Evolutionary conservation across 345 rosid genomes (phyloP), one percentile per base, ranked within the genome.

Genomic region (Camelina hispida): DNA sequence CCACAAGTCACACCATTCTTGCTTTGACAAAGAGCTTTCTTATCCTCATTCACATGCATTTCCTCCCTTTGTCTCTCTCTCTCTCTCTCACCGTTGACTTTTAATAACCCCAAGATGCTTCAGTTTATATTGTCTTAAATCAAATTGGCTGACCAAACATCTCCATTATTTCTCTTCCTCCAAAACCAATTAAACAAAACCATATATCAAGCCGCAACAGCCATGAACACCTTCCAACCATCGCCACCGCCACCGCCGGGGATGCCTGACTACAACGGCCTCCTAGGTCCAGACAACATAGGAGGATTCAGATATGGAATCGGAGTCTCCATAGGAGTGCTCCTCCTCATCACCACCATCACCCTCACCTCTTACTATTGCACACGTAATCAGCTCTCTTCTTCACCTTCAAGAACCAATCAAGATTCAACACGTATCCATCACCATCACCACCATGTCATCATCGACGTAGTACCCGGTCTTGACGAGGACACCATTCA

Each of bases 401-500:
- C 72, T 53, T 58, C 81, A 32, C 43, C 74, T 15, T 23, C 75
- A 11, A 77, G 1, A 3, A 46, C 79, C 51, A 69, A 9, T 34
- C 75, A 11, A 2, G 52, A 52, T 17, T 76, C 11, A 1, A 76
- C 68, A 30, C 80, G 66, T 15, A 62, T 42, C 7, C 62, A 53
- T 13, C 71, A 65, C 6, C 62, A 51, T 9, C 78, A 54, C 13
- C 84, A 74, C 59, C 77, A 78, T 9, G 78, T 65, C 9, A 80
- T 74, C 9, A 62, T 83, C 16, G 96, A 84, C 50, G 77, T 48
- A 2, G 52, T 78, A 0, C 57, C 66, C 0, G 99, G 98, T 5
- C 83, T 91, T 1, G 91, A 94, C 25, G 97, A 94, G 74, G 88
- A 76, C 16, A 87, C 89, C 22, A 82, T 94, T 6, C 83, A 79